phyloP scores from a whole-genome alignment of 1,284 basidiomycete genomes.

The Moesziomyces globuligerus region DNA sequence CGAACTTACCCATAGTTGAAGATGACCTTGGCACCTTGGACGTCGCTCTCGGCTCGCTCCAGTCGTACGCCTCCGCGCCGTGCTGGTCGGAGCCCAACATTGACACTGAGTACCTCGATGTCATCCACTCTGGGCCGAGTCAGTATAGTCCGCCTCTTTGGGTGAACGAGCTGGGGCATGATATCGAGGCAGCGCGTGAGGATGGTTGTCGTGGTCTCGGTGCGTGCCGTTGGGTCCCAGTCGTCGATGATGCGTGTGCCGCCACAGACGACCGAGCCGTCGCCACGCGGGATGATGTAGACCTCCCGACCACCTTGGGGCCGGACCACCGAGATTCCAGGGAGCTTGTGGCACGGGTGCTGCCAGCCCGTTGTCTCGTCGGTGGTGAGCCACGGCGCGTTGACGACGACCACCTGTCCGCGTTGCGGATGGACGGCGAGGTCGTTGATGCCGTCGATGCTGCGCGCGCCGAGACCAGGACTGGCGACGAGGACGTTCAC shows the following conservation, averaged over 20 bases:
- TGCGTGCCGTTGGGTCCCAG: slow-evolving; percentile 25
- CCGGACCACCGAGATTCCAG: slow-evolving; percentile 32
- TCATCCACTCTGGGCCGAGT: slow-evolving; percentile 24
- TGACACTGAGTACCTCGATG: slow-evolving; percentile 42
- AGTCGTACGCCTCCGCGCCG: slow-evolving; percentile 48
- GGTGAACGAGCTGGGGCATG: slow-evolving; percentile 33
- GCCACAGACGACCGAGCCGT: slow-evolving; percentile 56
- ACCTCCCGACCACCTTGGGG: slow-evolving; percentile 47
- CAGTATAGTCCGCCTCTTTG: slow-evolving; percentile 5
- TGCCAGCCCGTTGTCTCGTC: not conserved
- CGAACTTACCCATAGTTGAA: slow-evolving; percentile 32
- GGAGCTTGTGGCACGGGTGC: slow-evolving; percentile 9
- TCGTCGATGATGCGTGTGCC: slow-evolving; percentile 55
- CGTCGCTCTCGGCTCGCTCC: slow-evolving; percentile 19
- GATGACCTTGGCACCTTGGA: slow-evolving; percentile 31
- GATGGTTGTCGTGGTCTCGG: slow-evolving; percentile 50
- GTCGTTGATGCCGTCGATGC: slow-evolving; percentile 39
- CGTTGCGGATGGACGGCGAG: slow-evolving; percentile 42
- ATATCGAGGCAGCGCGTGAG: slow-evolving; percentile 39
- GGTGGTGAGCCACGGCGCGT: slow-evolving; percentile 52
- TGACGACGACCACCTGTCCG: slow-evolving; percentile 56
- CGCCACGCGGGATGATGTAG: slow-evolving; percentile 58
- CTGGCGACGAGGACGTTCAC: slow-evolving; percentile 37
- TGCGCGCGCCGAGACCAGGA: slow-evolving; percentile 51
- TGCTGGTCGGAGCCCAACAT: slow-evolving; percentile 56